Base-by-base conservation (phyloP, 768 basidiomycete species). In the Boletus patriciae region DNA sequence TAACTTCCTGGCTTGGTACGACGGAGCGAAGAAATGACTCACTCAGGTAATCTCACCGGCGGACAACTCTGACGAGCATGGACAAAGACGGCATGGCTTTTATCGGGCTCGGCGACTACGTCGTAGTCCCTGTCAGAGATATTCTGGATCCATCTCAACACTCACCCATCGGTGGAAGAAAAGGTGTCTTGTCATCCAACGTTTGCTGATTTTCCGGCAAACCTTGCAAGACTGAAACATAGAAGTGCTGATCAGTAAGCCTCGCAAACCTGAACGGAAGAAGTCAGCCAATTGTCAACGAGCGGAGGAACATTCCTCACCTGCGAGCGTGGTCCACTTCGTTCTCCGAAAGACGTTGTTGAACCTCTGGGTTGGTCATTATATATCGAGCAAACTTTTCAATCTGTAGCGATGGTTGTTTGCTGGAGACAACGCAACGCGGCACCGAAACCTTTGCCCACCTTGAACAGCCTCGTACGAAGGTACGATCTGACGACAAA, bases 401-500 rank as follows among this genome's bases (percentile, higher is more conserved):
- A 46, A 96, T 90, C 94, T 96, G 69, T 45, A 52, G 37, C 5
- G 33, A 41, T 18, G 2, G 37, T 21, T 9, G 40, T 33, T 23
- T 27, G 46, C 10, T 25, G 13, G 18, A 11, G 45, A 56, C 25
- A 42, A 40, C 43, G 38, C 23, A 9, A 45, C 44, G 52, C 13
- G 29, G 48, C 15, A 31, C 40, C 2, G 51, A 36, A 65, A 12
- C 6, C n/a, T 12, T 37, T 12, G 37, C 61, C 38, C 49, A 90
- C 94, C 83, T 98, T 98, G 78, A 81, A 86, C 50, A 96, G 71
- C 57, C 94, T 79, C 29, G 90, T 92, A 23, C 95, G 82, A 6
- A 96, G 81, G 70, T 96, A 98, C 2, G 92, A 92, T 55, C 94
- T 77, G 25, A 97, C 84, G 53, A 96, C 83, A 67, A 94, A 98